A percentile compares a stretch with the other conserved stretches of the same genome.
phyloP scores from a whole-genome alignment of 2,329 filamentous ascomycete species.

The Talaromyces marneffei region DNA sequence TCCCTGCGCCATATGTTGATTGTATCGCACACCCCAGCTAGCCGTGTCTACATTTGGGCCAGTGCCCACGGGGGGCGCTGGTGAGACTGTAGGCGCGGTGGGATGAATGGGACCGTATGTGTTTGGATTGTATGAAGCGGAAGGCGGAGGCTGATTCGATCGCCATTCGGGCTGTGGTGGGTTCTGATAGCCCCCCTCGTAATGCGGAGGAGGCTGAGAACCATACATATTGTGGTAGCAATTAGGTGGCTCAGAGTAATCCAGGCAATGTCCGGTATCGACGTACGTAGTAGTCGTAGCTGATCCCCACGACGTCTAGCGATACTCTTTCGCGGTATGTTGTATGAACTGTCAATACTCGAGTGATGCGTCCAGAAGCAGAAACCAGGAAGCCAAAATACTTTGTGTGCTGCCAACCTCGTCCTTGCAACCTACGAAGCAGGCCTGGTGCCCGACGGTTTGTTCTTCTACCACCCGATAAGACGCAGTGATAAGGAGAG shows the following conservation, averaged over 20 bases:
- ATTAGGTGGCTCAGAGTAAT: not conserved
- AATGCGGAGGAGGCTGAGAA: constrained; percentile 24
- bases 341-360: not conserved
- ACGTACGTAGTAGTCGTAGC: not conserved
- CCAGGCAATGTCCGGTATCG: not conserved
- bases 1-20: constrained; percentile 21
- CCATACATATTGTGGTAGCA: constrained; percentile 29
- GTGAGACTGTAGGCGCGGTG: constrained; percentile 17
- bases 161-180: constrained; percentile 36
- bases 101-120: constrained; percentile 32
- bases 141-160: constrained; percentile 17
- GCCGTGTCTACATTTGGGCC: constrained; percentile 27
- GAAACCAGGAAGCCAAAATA: not conserved
- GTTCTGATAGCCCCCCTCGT: constrained; percentile 18
- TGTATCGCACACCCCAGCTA: constrained; percentile 42
- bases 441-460: constrained; percentile 1
- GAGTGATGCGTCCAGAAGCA: too few relatives aligned
- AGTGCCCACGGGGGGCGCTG: constrained; percentile 19
- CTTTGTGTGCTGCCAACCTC: not conserved
- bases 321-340: not conserved
- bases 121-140: constrained; percentile 29
- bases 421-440: not conserved
- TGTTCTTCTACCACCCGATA: not conserved
- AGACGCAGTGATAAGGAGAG: not conserved
- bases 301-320: not conserved